Percentiles rank a stretch among this genome's conserved stretches.
phyloP scores from a whole-genome alignment of 371 early-diverging fungal genomes.

The Circinella umbellata region DNA sequence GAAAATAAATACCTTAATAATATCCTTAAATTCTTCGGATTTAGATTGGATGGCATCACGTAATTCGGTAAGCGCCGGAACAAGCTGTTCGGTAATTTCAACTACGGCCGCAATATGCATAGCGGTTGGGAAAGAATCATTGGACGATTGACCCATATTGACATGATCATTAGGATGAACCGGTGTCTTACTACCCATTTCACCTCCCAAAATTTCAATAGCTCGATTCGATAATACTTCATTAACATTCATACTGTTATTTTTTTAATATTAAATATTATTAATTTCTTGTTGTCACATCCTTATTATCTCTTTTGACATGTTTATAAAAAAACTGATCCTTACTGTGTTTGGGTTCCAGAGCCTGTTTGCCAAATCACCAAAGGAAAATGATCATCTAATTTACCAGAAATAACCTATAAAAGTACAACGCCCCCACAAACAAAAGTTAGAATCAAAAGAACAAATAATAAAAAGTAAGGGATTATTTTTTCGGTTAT shows the following conservation, averaged over 20 bases:
- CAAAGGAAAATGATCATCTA: constrained; percentile 85
- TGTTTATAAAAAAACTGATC: not conserved
- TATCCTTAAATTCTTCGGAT: constrained; percentile 67
- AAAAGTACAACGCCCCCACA: not conserved
- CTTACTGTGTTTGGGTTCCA: constrained; percentile 86
- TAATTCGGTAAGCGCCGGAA: constrained; percentile 74
- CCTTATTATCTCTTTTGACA: too few relatives aligned
- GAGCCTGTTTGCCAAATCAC: constrained; percentile 92
- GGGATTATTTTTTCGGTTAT: not conserved
- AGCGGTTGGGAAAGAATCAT: constrained; percentile 93
- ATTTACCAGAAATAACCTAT: constrained; percentile 77
- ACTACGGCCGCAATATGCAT: constrained; percentile 89
- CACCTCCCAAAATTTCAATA: constrained; percentile 85
- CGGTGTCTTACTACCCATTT: constrained; percentile 79
- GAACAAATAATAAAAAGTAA: too few relatives aligned
- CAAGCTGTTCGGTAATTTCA: constrained; percentile 69
- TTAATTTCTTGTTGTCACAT: not conserved
- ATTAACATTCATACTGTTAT: constrained; percentile 78
- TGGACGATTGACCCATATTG: constrained; percentile 90
- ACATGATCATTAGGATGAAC: constrained; percentile 94
- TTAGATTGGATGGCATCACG: constrained; percentile 70
- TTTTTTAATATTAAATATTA: not conserved
- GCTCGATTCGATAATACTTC: constrained; percentile 91
- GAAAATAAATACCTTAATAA: constrained; percentile 66
- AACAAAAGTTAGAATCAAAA: too few relatives aligned